Conservation (phyloP, 257 asterid species). For the Ocimum tenuiflorum region DNA sequence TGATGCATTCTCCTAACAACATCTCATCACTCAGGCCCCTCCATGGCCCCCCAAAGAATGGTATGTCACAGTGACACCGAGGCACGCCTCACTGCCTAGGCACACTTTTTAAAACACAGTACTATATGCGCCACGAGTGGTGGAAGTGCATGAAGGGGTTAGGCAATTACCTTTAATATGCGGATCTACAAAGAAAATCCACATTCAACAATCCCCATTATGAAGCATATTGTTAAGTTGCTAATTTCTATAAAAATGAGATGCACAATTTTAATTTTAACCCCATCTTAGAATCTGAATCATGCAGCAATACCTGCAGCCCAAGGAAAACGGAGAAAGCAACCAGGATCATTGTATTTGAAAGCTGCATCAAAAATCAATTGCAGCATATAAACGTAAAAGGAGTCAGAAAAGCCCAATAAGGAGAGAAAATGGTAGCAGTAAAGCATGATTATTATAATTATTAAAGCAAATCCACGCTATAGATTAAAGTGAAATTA, state of each 20-base stretch:
- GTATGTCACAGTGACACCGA: too few species aligned
- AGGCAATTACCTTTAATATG: neutral
- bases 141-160: neutral
- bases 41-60: too few species aligned
- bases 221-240: neutral
- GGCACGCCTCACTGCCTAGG: too few species aligned
- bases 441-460: neutral
- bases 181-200: neutral
- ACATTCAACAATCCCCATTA: neutral
- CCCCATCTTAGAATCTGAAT: neutral
- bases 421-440: neutral
- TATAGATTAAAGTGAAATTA: neutral
- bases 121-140: neutral
- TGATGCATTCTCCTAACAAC: too few species aligned
- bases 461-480: neutral
- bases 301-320: neutral
- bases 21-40: too few species aligned
- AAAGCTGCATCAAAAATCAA: constrained; percentile 1
- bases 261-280: neutral
- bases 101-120: too few species aligned
- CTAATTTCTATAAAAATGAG: neutral
- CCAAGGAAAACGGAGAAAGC: neutral
- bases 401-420: neutral
- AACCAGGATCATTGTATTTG: neutral
- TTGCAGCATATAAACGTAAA: neutral